phyloP scores from a whole-genome alignment of 225 moss, liverwort and hornwort species.

The Marchantia polymorpha region DNA sequence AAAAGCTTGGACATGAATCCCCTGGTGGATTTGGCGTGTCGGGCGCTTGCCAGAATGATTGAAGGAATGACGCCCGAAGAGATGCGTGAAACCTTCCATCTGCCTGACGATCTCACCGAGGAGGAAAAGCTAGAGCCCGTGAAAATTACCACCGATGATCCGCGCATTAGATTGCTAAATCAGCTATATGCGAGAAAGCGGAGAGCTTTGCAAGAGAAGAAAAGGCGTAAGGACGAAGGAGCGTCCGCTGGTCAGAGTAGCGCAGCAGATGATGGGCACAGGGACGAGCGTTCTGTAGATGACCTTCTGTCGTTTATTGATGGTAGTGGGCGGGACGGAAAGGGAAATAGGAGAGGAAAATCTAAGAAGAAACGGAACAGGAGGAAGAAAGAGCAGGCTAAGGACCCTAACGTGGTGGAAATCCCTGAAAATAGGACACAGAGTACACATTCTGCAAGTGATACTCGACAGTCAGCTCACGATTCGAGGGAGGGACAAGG shows the following conservation, averaged over 20 bases:
- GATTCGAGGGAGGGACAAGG: conserved; percentile 42
- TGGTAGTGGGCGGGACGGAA: conserved; percentile 60
- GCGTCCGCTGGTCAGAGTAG: conserved; percentile 40
- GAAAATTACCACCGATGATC: conserved; percentile 83
- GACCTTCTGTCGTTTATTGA: conserved; percentile 86
- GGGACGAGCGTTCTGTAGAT: conserved; percentile 80
- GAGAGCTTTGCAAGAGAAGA: conserved; percentile 83
- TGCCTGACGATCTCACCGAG: conserved; percentile 83
- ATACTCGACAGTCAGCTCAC: conserved; percentile 45
- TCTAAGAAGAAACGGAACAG: conserved; percentile 69
- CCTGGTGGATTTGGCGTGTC: conserved; percentile 72
- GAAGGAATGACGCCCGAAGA: conserved; percentile 92
- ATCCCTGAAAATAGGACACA: conserved; percentile 47
- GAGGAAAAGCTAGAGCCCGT: conserved; percentile 88
- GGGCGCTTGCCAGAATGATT: conserved; percentile 84
- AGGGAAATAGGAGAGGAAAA: conserved; percentile 57
- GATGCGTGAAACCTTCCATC: conserved; percentile 83
- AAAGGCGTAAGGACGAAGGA: conserved; percentile 56
- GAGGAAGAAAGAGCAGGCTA: conserved; percentile 68
- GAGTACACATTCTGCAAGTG: conserved; percentile 39
- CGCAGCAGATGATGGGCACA: conserved; percentile 57
- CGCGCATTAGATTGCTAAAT: conserved; percentile 83
- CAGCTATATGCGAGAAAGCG: conserved; percentile 83
- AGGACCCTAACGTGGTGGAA: conserved; percentile 40
- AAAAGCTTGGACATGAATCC: conserved; percentile 89